phyloP scores from a whole-genome alignment of 768 basidiomycete species.

The Sporobolomyces roseus region DNA sequence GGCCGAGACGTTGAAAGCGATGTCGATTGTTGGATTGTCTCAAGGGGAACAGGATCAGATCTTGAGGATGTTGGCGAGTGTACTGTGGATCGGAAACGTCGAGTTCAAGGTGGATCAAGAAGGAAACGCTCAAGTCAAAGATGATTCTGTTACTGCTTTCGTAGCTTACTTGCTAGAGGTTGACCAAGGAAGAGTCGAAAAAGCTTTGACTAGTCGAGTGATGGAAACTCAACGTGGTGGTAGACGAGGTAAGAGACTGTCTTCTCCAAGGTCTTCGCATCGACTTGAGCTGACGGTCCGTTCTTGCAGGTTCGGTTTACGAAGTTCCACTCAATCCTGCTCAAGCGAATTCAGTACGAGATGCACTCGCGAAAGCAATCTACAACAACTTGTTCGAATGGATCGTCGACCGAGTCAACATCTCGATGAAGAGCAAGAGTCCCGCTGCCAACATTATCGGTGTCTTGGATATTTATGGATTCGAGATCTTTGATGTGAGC shows the following conservation, averaged over 20 bases:
- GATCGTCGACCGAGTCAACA: constrained; percentile 94
- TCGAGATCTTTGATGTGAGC: constrained; percentile 85
- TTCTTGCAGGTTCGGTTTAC: constrained; percentile 66
- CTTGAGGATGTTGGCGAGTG: constrained; percentile 81
- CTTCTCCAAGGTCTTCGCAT: not conserved
- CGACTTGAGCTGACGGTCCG: not conserved
- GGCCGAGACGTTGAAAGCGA: constrained; percentile 85
- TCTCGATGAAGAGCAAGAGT: constrained; percentile 86
- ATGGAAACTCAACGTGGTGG: constrained; percentile 85
- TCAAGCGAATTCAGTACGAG: constrained; percentile 80
- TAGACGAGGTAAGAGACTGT: constrained; percentile 59
- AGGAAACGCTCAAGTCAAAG: constrained; percentile 75
- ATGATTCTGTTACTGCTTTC: constrained; percentile 88
- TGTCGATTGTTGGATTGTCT: constrained; percentile 86
- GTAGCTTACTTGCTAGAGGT: constrained; percentile 90
- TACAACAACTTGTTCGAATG: constrained; percentile 99
- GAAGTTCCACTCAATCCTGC: constrained; percentile 84
- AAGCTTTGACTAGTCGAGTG: constrained; percentile 75
- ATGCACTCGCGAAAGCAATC: constrained; percentile 90
- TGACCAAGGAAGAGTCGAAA: constrained; percentile 72
- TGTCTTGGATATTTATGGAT: constrained; percentile 97
- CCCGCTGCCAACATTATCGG: constrained; percentile 78
- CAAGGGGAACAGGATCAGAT: constrained; percentile 83
- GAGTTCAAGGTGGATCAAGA: constrained; percentile 83
- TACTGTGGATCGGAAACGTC: constrained; percentile 95